Conservation (phyloP, 2,329 filamentous ascomycete genomes). For the Neobulgaria alba region DNA sequence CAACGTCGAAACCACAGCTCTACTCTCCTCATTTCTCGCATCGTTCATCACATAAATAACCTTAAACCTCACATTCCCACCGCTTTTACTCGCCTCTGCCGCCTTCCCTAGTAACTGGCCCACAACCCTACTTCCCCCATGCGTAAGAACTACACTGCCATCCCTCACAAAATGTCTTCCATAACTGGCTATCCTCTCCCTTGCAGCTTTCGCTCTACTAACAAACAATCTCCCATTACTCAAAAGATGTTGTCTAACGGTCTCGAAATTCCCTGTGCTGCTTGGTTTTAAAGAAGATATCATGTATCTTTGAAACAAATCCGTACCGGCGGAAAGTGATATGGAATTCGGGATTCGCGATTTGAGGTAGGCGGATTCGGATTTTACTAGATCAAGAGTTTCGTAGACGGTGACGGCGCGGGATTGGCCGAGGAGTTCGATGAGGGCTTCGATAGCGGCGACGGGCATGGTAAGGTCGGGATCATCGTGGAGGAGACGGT, state of each 20-base stretch:
- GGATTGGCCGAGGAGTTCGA: constrained; percentile 72
- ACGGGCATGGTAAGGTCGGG: constrained; percentile 90
- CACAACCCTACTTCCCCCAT: constrained; percentile 81
- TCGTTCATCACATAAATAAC: constrained; percentile 71
- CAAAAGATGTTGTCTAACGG: constrained; percentile 73
- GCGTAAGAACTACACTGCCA: constrained; percentile 76
- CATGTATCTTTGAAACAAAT: constrained; percentile 91
- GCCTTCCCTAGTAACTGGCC: constrained; percentile 68
- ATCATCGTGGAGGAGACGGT: constrained; percentile 56
- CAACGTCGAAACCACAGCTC: constrained; percentile 61
- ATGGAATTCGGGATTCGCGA: constrained; percentile 77
- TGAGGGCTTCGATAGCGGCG: constrained; percentile 85
- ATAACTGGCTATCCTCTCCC: constrained; percentile 72
- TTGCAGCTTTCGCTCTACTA: constrained; percentile 72
- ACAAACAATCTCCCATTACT: constrained; percentile 84
- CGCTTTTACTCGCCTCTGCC: constrained; percentile 49
- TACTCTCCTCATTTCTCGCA: constrained; percentile 50
- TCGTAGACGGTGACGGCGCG: constrained; percentile 85
- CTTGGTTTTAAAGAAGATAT: constrained; percentile 55
- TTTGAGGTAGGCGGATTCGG: constrained; percentile 70
- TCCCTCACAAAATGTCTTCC: constrained; percentile 73
- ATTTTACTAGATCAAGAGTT: constrained; percentile 77
- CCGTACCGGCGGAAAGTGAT: constrained; percentile 85
- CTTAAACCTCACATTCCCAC: constrained; percentile 58
- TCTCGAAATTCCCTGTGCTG: constrained; percentile 61